A percentile compares a stretch with the other conserved stretches of the same genome.
These are phyloP conservation scores for Nepenthes alata DNA, from an alignment of 179 eudicot genomes.

Conservation along the genomic window DNA sequence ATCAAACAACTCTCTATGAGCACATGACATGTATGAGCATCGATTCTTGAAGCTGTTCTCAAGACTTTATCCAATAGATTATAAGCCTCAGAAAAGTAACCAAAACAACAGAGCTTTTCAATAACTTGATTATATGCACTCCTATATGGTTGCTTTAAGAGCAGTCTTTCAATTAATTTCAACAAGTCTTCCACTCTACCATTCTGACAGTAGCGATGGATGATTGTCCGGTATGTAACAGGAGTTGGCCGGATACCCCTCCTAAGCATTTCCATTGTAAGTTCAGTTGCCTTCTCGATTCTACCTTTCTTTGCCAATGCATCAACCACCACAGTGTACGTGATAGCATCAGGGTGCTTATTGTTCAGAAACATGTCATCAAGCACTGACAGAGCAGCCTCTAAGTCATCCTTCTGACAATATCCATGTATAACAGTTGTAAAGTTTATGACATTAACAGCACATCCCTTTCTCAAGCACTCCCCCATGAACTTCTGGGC, in stretches of 20 bases:
- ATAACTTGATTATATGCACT: slow-evolving; percentile 62
- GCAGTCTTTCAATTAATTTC: slow-evolving; percentile 50
- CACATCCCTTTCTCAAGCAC: slow-evolving; percentile 67
- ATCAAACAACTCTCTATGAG: slow-evolving; percentile 49
- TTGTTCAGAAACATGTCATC: slow-evolving; percentile 82
- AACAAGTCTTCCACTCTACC: slow-evolving; percentile 54
- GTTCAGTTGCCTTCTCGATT: slow-evolving; percentile 57
- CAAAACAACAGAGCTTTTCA: slow-evolving; percentile 68
- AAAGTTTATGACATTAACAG: slow-evolving; percentile 63
- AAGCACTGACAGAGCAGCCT: slow-evolving; percentile 63
- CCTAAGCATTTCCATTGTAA: slow-evolving; percentile 54
- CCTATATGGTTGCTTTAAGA: slow-evolving; percentile 35
- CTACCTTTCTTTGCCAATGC: slow-evolving; percentile 44
- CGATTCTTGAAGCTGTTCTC: slow-evolving; percentile 46
- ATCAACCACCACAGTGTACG: slow-evolving; percentile 57
- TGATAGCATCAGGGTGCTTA: slow-evolving; percentile 61
- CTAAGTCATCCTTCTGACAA: slow-evolving; percentile 51
- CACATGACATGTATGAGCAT: slow-evolving; percentile 53
- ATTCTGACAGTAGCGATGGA: slow-evolving; percentile 59
- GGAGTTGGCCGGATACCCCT: slow-evolving; percentile 61
- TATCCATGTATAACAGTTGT: slow-evolving; percentile 67
- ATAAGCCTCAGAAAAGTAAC: slow-evolving; percentile 47
- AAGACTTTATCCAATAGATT: slow-evolving; percentile 47
- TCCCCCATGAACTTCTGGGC: slow-evolving; percentile 69
- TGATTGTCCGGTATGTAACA: slow-evolving; percentile 54